These are phyloP conservation scores for Pharus latifolius DNA, from an alignment of 176 grass and related monocot species.

Conservation along the genomic window DNA sequence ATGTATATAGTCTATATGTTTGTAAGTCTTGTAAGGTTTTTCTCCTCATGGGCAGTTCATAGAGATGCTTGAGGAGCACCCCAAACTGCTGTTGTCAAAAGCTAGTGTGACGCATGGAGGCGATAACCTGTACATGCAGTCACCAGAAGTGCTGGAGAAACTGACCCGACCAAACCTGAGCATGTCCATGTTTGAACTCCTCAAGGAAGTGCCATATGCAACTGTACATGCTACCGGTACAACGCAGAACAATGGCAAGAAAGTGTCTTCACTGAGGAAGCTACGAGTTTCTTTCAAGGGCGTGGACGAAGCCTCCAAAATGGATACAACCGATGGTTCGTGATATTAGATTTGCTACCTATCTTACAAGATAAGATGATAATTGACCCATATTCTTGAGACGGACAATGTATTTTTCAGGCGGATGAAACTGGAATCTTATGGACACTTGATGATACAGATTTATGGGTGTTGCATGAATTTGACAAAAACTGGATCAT, in stretches of 20 bases:
- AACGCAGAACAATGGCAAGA: constrained; percentile 63
- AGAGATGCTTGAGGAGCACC: constrained; percentile 57
- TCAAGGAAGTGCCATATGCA: constrained; percentile 36
- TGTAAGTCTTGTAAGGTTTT: background rate
- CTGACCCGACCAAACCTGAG: constrained; percentile 70
- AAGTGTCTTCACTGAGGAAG: constrained; percentile 62
- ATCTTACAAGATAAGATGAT: background rate
- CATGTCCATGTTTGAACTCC: constrained; percentile 51
- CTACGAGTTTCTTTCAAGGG: constrained; percentile 66
- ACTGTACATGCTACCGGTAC: constrained; percentile 57
- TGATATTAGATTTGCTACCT: constrained; percentile 4
- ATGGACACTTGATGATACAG: background rate
- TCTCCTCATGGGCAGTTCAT: constrained; percentile 57
- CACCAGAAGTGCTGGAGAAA: constrained; percentile 75
- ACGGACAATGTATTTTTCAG: background rate
- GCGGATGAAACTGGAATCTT: background rate
- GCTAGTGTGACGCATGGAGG: constrained; percentile 67
- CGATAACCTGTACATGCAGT: constrained; percentile 89
- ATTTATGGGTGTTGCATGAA: background rate
- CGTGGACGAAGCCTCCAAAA: constrained; percentile 25
- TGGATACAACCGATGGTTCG: constrained; percentile 41
- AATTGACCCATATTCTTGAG: constrained; percentile 2
- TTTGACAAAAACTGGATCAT: background rate
- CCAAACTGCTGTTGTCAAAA: constrained; percentile 50
- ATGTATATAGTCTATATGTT: background rate